Base-by-base conservation (phyloP, 1,284 basidiomycete genomes). In the Sanghuangporus weigelae region DNA sequence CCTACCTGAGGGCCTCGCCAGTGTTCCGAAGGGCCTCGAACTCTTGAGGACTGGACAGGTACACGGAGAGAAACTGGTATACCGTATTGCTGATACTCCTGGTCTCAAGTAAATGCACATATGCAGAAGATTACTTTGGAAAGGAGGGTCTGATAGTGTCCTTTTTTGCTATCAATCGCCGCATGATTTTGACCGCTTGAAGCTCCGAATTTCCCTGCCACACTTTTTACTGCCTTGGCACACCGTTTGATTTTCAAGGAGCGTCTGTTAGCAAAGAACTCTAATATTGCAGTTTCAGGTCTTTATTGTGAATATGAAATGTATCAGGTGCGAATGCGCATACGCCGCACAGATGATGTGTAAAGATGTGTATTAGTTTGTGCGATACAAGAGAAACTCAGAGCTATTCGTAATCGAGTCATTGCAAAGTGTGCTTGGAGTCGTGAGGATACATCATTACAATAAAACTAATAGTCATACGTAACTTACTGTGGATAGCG, bases 51-150 rank as follows among this genome's bases (percentile, higher is more conserved):
- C 67, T 38, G 64, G 66, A 26, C 66, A 70, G 55, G 73, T 66
- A 35, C 61, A 62, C 36, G 71, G 69, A 10, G 70, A 72, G 59
- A 76, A 76, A 68, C 67, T 76, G 4, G 74, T 76, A 44, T 75
- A 74, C 61, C 60, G 68, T 11, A 69, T 74, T 51, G 65, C 55
- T 12, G 73, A 74, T 16, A 73, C 72, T 14, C 66, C 66, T 23
- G 63, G 49, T 19, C 31, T 64, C 44, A 35, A 56, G 26, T 51
- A 51, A 51, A 51, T 44, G 19, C 3, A 44, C n/a, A 44, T 2
- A 44, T 44, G 42, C 42, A 44, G 3, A 12, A 44, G 42, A 4
- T 31, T 19, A 44, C 3, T 44, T 44, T 44, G 42, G 5, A 14
- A 49, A 16, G 19, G 21, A 19, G 16, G 36, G 53, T 31, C 16